Conservation (phyloP, 2,329 filamentous ascomycete genomes). For the Fusarium sulawesiense region DNA sequence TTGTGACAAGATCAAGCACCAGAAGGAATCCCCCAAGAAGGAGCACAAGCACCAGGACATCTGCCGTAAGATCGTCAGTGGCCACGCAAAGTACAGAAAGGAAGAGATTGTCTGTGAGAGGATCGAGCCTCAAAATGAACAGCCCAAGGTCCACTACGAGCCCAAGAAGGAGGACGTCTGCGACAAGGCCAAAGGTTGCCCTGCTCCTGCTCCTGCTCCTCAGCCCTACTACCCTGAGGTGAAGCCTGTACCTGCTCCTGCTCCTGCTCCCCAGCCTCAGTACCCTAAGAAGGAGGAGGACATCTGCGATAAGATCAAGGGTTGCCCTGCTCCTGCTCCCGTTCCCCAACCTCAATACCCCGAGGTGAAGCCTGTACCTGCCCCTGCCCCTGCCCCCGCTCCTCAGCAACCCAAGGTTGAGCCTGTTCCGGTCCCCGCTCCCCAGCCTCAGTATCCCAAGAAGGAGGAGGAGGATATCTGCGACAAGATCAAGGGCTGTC, state of each 20-base stretch:
- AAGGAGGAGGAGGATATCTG: not conserved
- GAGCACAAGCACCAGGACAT: constrained; percentile 10
- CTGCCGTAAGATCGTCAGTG: constrained; percentile 10
- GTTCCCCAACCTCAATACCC: constrained; percentile 2
- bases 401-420: not conserved
- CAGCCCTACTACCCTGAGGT: not conserved
- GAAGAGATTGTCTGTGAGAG: not conserved
- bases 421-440: not conserved
- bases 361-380: constrained; percentile 11
- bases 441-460: not conserved
- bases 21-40: constrained; percentile 15
- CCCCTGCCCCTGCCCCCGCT: constrained; percentile 10
- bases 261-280: not conserved
- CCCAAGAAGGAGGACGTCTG: not conserved
- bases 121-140: not conserved
- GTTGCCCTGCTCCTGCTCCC: not conserved
- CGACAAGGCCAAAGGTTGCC: not conserved
- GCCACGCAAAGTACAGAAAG: not conserved
- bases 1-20: constrained; percentile 18
- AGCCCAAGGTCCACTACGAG: not conserved
- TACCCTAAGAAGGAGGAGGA: not conserved
- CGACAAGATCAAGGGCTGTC: not conserved
- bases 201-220: not conserved
- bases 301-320: not conserved
- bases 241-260: constrained; percentile 3